Conservation (phyloP, 306 rosid species). For the Quercus alba region DNA sequence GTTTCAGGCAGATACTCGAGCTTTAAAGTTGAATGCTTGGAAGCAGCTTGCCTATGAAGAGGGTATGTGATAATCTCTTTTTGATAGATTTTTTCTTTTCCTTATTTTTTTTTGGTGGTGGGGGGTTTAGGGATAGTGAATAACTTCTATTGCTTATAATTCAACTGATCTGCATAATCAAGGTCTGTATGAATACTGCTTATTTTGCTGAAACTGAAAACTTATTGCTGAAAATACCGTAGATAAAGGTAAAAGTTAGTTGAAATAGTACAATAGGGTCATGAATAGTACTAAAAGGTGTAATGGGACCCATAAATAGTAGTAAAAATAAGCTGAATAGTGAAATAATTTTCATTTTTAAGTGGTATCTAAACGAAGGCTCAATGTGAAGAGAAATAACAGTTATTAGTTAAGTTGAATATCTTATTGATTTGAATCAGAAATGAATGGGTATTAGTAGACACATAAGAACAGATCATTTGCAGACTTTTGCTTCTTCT, state of each 20-base stretch:
- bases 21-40: conserved; percentile 78
- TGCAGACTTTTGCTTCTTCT: background rate
- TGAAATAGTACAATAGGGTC: no score
- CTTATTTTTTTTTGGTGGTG: background rate
- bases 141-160: background rate
- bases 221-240: no score
- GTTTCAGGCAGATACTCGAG: conserved; percentile 88
- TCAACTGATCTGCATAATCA: background rate
- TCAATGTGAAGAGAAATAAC: background rate
- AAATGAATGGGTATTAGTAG: background rate
- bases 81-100: background rate
- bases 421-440: background rate
- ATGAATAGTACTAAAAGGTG: no score
- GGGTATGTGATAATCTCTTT: conserved; percentile 45
- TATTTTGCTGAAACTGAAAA: no score
- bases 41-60: conserved; percentile 83
- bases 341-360: no score
- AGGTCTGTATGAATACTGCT: no score
- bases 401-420: background rate
- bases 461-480: background rate
- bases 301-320: no score
- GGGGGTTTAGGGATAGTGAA: background rate
- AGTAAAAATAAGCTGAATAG: no score
- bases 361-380: no score
- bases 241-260: no score